These are phyloP conservation scores for Neocucurbitaria cava DNA, from an alignment of 2,329 filamentous ascomycete species.

Conservation along the genomic window DNA sequence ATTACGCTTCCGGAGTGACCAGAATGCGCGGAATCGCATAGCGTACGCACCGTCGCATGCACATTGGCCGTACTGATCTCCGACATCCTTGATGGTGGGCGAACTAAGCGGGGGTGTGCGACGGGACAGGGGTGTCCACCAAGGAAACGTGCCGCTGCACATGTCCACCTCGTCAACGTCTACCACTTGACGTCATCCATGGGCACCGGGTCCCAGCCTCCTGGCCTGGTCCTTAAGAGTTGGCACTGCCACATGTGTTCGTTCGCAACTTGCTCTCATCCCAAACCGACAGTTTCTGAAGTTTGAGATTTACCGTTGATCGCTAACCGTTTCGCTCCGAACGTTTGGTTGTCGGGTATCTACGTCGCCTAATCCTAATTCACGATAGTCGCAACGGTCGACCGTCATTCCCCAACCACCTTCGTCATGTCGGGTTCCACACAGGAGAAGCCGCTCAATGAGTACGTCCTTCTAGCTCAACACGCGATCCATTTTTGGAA, in stretches of 20 bases:
- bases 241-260: slow-evolving; percentile 11
- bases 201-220: slow-evolving; percentile 32
- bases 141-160: slow-evolving; percentile 29
- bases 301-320: slow-evolving; percentile 1
- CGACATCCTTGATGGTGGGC: slow-evolving; percentile 30
- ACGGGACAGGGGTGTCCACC: slow-evolving; percentile 35
- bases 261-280: slow-evolving; percentile 2
- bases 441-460: slow-evolving; percentile 44
- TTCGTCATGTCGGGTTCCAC: slow-evolving; percentile 30
- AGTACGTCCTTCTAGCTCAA: slow-evolving; percentile 26
- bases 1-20: slow-evolving; percentile 3
- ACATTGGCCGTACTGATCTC: slow-evolving; percentile 37
- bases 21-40: slow-evolving; percentile 19
- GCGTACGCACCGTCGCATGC: slow-evolving; percentile 26
- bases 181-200: slow-evolving; percentile 44
- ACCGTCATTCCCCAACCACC: slow-evolving; percentile 5
- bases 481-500: not conserved
- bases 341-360: not conserved
- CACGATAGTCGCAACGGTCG: slow-evolving; percentile 21
- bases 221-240: slow-evolving; percentile 24
- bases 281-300: not conserved
- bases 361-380: slow-evolving; percentile 13
- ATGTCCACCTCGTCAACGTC: slow-evolving; percentile 34
- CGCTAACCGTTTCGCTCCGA: not conserved
- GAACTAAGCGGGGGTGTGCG: slow-evolving; percentile 25